phyloP scores from a whole-genome alignment of 352 stramenopile species.

The Phytophthora pistaciae region DNA sequence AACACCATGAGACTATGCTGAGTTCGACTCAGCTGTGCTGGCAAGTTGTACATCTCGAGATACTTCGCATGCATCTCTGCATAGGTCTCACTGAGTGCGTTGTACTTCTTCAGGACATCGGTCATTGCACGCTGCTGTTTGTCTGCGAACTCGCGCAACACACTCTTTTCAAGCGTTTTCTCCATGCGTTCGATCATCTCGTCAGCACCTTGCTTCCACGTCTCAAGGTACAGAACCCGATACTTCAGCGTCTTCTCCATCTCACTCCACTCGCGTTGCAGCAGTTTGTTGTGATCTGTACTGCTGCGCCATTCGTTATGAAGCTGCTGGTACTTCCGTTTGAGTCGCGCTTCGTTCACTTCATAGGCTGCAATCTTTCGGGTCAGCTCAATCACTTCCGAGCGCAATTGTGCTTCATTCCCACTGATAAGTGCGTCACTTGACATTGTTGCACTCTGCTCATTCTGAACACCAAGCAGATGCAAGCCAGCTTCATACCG shows the following conservation, averaged over 20 bases:
- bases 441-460: constrained; percentile 10
- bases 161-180: constrained; percentile 64
- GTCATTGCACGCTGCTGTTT: constrained; percentile 43
- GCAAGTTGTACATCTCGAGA: constrained; percentile 57
- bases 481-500: constrained; percentile 66
- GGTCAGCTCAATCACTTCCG: constrained; percentile 75
- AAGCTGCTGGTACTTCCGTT: constrained; percentile 68
- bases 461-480: constrained; percentile 44
- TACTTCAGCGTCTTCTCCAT: constrained; percentile 90
- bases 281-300: constrained; percentile 36
- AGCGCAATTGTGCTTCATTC: constrained; percentile 50
- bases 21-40: constrained; percentile 48
- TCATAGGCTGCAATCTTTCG: constrained; percentile 80
- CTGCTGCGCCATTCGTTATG: constrained; percentile 52
- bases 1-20: constrained; percentile 66
- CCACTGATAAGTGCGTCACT: constrained; percentile 29
- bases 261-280: constrained; percentile 86
- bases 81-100: constrained; percentile 49
- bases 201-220: constrained; percentile 86
- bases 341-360: constrained; percentile 83
- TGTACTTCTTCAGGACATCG: constrained; percentile 50
- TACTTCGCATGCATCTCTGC: constrained; percentile 60
- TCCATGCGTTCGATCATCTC: constrained; percentile 74
- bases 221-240: constrained; percentile 92
- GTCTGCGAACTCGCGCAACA: constrained; percentile 60